Base-by-base conservation (phyloP, 2,329 filamentous ascomycete genomes). In the Thelonectria blattea region DNA sequence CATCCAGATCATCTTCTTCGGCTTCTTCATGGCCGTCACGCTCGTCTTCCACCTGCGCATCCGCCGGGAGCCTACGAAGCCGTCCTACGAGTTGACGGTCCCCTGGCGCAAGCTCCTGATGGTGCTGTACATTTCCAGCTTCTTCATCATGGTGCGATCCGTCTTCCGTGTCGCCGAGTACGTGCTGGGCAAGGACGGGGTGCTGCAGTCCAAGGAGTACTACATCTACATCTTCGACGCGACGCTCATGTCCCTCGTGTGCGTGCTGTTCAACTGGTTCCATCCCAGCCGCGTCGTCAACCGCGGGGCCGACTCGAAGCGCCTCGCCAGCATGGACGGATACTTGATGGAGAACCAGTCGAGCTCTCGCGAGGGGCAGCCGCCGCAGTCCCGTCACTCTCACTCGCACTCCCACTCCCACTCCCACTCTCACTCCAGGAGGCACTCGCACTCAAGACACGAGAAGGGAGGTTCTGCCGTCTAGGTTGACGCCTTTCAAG, bases 1-100 rank as follows among this genome's bases (percentile, higher is more conserved):
- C 12, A 72, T 87, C 5, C 85, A 88, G 66, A 77, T 88, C 17
- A 45, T 84, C 17, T 80, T 83, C 60, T 86, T 88, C 54, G 76
- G 76, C 1, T 74, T 85, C 55, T 88, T 88, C 66, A 74, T 85
- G 37, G 49, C 80, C 2, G 76, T 80, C 0, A 78, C 82, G 0
- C 65, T 78, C 3, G 64, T 81, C 1, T 85, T 85, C 69, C 80
- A 86, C 60, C 49, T 64, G 2, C 67, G 72, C 12, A 69, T 74
- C 56, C 59, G 50, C n/a, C 50, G 49, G 17, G 54, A 60, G 10
- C 70, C 66, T 0, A 70, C 63, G 0, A 51, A 52, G 12, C 61
- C 59, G 24, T 68, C 68, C 0, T 56, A 59, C 10, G 66, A 66
- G 15, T 49, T 70, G 18, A n/a, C 58, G 2, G 68, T 71, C 5